phyloP scores from a whole-genome alignment of 1,284 basidiomycete species.

The Vanrija pseudolonga region DNA sequence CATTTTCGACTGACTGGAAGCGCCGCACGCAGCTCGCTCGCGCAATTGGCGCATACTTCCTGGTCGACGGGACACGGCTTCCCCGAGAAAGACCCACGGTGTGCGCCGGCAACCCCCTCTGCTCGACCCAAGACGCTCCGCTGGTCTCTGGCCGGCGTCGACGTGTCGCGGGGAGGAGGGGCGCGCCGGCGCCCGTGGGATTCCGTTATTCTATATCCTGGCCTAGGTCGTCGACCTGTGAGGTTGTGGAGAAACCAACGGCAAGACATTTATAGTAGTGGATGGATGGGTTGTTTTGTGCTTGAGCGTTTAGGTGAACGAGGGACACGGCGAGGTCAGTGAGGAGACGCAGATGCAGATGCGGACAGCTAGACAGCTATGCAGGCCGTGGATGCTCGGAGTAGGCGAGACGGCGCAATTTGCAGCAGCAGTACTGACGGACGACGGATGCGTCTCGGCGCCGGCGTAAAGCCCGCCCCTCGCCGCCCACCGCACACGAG shows the following conservation, averaged over 20 bases:
- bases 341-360: too few relatives aligned
- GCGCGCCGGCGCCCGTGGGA: not conserved
- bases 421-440: too few relatives aligned
- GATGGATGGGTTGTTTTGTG: not conserved
- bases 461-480: too few relatives aligned
- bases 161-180: slow-evolving; percentile 11
- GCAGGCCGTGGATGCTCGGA: too few relatives aligned
- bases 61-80: slow-evolving; percentile 28
- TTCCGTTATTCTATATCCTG: slow-evolving; percentile 30
- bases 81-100: slow-evolving; percentile 13
- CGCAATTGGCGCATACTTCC: slow-evolving; percentile 17
- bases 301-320: not conserved
- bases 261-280: slow-evolving; percentile 12
- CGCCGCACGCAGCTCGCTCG: slow-evolving; percentile 2
- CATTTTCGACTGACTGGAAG: slow-evolving; percentile 19
- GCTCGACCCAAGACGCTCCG: slow-evolving; percentile 11
- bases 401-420: too few relatives aligned
- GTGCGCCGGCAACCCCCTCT: not conserved
- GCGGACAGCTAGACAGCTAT: too few relatives aligned
- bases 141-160: slow-evolving; percentile 6
- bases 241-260: slow-evolving; percentile 31
- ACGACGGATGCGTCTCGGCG: too few relatives aligned
- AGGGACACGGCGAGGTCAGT: too few relatives aligned
- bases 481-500: too few relatives aligned
- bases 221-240: slow-evolving; percentile 26